These are phyloP conservation scores for Arabidopsis arenosa DNA, from an alignment of 345 rosid genomes.

Conservation along the genomic window DNA sequence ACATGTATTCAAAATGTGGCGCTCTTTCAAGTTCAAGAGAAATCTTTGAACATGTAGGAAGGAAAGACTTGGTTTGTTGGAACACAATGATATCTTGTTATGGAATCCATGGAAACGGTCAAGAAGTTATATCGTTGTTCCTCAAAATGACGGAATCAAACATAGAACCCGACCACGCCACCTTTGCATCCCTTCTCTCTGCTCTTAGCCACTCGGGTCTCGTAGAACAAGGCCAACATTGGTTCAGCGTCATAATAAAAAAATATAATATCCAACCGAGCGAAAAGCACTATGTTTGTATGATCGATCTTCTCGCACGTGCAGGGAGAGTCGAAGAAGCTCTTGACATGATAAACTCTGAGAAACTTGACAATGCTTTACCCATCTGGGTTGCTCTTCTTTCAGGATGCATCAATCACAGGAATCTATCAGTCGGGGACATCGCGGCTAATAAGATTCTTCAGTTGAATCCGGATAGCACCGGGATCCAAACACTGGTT, in stretches of 20 bases:
- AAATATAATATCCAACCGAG: conserved; percentile 56
- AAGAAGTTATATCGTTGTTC: conserved; percentile 65
- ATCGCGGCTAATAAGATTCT: conserved; percentile 67
- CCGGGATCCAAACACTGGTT: conserved; percentile 66
- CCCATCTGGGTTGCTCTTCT: conserved; percentile 81
- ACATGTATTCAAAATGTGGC: conserved; percentile 80
- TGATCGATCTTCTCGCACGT: conserved; percentile 79
- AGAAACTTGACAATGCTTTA: conserved; percentile 50
- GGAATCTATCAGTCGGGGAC: conserved; percentile 60
- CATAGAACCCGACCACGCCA: conserved; percentile 64
- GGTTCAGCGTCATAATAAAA: conserved; percentile 59
- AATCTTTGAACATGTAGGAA: conserved; percentile 55
- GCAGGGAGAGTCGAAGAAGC: conserved; percentile 76
- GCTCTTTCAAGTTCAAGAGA: conserved; percentile 51
- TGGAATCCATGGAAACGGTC: conserved; percentile 72
- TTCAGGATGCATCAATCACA: conserved; percentile 71
- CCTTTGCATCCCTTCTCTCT: conserved; percentile 73
- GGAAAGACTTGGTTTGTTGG: conserved; percentile 68
- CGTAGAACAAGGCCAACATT: conserved; percentile 63
- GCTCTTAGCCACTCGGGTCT: conserved; percentile 76
- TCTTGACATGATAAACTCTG: conserved; percentile 55
- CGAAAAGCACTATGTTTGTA: conserved; percentile 69
- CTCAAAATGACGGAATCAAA: conserved; percentile 54
- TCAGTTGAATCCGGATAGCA: conserved; percentile 57
- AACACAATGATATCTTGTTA: conserved; percentile 71